Evolutionary conservation across 1,284 basidiomycete genomes (phyloP).

Genomic region (Rhodotorula sp.): DNA sequence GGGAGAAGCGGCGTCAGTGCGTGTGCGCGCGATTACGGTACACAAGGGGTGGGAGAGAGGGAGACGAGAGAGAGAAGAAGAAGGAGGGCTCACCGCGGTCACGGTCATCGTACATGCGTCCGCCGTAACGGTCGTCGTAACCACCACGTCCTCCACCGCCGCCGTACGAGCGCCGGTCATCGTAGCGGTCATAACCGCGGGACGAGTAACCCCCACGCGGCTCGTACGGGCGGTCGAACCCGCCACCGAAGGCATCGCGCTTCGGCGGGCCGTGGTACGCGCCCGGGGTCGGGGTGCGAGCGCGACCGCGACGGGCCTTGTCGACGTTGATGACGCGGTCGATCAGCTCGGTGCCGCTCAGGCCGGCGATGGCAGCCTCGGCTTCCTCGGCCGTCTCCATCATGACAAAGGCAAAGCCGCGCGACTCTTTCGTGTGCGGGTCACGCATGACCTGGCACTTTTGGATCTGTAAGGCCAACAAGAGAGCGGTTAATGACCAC

Average conservation of each 20-base stretch:
- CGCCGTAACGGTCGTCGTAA: conserved; percentile 12
- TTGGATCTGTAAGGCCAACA: conserved; percentile 48
- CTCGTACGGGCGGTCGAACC: conserved; percentile 48
- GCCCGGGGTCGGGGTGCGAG: conserved; percentile 91
- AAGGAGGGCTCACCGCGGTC: conserved; percentile 6
- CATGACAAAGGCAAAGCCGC: conserved; percentile 97
- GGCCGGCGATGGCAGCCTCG: conserved; percentile 76
- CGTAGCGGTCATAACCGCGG: conserved; percentile 47
- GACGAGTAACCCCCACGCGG: conserved; percentile 43
- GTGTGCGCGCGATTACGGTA: neutral
- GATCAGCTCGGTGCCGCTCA: conserved; percentile 78
- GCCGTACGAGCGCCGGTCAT: conserved; percentile 14
- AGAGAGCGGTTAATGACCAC: neutral
- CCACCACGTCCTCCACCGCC: neutral
- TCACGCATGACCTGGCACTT: conserved; percentile 94
- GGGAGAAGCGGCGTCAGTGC: conserved; percentile 1
- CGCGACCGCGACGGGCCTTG: conserved; percentile 89
- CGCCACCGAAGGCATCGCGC: conserved; percentile 56
- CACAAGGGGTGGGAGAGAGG: neutral
- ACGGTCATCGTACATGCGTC: conserved; percentile 29
- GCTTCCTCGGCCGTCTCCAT: conserved; percentile 86
- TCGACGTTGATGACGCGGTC: conserved; percentile 83
- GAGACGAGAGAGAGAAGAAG: neutral
- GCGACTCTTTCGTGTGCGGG: conserved; percentile 91
- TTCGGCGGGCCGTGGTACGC: conserved; percentile 90